Evolutionary conservation across 192 early-diverging fungal genomes (phyloP).

Genomic region (Podila epigama): DNA sequence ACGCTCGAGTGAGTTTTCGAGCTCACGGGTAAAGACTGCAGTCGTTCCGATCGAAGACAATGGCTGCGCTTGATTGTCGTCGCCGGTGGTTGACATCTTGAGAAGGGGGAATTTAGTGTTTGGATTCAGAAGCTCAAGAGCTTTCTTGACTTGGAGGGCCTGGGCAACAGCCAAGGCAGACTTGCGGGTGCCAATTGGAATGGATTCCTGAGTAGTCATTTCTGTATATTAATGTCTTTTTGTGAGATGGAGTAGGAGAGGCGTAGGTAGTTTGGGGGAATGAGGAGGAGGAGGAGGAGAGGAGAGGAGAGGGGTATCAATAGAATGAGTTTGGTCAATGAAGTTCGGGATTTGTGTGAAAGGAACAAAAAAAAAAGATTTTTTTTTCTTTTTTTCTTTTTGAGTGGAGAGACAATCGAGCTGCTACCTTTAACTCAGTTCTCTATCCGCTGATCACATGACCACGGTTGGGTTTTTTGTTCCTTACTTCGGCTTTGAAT

Average conservation of each 20-base stretch:
- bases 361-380: slow-evolving; percentile 1
- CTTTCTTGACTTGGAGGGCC: slow-evolving; percentile 70
- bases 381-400: background rate
- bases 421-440: too few relatives aligned
- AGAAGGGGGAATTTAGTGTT: slow-evolving; percentile 55
- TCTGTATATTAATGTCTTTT: background rate
- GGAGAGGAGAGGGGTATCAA: background rate
- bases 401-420: too few relatives aligned
- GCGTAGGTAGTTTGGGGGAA: background rate
- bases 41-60: slow-evolving; percentile 92
- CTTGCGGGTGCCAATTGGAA: slow-evolving; percentile 81
- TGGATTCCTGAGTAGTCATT: slow-evolving; percentile 26
- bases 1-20: slow-evolving; percentile 78
- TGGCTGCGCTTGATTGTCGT: slow-evolving; percentile 83
- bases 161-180: slow-evolving; percentile 91
- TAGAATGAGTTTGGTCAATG: background rate
- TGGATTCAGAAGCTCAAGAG: slow-evolving; percentile 60
- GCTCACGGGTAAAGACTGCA: slow-evolving; percentile 90
- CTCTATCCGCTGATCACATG: too few relatives aligned
- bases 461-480: too few relatives aligned
- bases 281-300: slow-evolving; percentile 3
- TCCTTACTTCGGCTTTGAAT: too few relatives aligned
- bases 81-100: slow-evolving; percentile 77
- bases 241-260: background rate
- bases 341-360: slow-evolving; percentile 1